These are phyloP conservation scores for Backusella tuberculispora DNA, from an alignment of 192 early-diverging fungal genomes.

Conservation along the genomic window DNA sequence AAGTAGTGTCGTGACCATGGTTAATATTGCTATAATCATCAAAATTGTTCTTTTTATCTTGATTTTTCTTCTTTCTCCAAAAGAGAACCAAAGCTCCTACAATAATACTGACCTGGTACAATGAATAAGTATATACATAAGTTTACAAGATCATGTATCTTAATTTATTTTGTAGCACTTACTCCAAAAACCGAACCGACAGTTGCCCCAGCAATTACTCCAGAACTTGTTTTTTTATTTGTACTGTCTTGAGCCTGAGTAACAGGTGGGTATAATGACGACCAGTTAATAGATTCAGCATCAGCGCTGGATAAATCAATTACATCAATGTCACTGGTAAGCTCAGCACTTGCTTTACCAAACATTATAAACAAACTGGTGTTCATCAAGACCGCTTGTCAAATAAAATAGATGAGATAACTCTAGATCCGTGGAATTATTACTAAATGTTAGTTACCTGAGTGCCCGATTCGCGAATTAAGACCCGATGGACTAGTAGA, in stretches of 20 bases:
- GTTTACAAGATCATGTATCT: background rate
- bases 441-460: background rate
- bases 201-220: background rate
- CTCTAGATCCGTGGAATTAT: background rate
- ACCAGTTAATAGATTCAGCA: background rate
- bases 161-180: constrained; percentile 1
- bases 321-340: background rate
- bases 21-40: background rate
- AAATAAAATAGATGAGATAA: background rate
- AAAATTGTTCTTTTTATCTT: background rate
- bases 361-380: background rate
- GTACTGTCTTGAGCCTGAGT: too few relatives aligned
- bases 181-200: background rate
- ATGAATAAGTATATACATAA: background rate
- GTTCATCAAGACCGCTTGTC: background rate
- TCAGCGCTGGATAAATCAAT: background rate
- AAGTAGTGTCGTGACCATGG: background rate
- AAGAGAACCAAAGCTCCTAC: background rate
- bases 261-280: background rate
- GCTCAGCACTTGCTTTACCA: background rate
- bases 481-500: constrained; percentile 4
- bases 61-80: background rate
- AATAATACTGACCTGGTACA: background rate
- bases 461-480: background rate
- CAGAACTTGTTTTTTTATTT: background rate